phyloP scores from a whole-genome alignment of 345 rosid species.

The Pugionium cornutum region DNA sequence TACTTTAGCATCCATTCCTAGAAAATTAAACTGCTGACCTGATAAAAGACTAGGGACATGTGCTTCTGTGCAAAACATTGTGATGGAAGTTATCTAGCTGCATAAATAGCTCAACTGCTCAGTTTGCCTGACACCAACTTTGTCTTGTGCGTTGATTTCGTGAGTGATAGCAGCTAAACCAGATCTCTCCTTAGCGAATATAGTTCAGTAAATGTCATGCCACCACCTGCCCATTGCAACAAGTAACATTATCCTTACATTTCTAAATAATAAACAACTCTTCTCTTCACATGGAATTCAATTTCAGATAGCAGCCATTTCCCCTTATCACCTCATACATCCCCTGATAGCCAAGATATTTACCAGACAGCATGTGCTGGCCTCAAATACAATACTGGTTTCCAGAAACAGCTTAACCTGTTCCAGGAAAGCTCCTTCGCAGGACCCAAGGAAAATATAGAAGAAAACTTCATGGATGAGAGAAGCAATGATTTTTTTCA shows the following conservation, averaged over 20 bases:
- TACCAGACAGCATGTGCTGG: slow-evolving; percentile 45
- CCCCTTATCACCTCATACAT: slow-evolving; percentile 55
- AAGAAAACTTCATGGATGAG: slow-evolving; percentile 41
- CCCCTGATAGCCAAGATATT: slow-evolving; percentile 48
- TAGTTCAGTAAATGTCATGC: slow-evolving; percentile 7
- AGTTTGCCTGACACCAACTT: slow-evolving; percentile 10
- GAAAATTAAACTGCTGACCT: slow-evolving; percentile 21
- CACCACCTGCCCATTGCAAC: neutral
- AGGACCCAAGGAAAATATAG: slow-evolving; percentile 38
- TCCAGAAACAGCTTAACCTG: slow-evolving; percentile 39
- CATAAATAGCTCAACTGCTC: slow-evolving; percentile 1
- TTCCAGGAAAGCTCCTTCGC: slow-evolving; percentile 46
- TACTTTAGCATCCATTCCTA: slow-evolving; percentile 20
- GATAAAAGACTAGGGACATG: slow-evolving; percentile 28
- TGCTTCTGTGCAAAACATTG: slow-evolving; percentile 25
- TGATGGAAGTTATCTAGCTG: slow-evolving; percentile 9
- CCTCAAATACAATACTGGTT: slow-evolving; percentile 44
- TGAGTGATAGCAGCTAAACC: slow-evolving; percentile 13
- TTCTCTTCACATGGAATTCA: slow-evolving; percentile 31
- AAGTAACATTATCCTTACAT: slow-evolving; percentile 9
- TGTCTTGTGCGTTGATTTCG: neutral
- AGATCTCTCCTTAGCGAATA: slow-evolving; percentile 17
- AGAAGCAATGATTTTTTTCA: slow-evolving; percentile 59
- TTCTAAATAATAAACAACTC: slow-evolving; percentile 5
- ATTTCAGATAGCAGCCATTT: slow-evolving; percentile 63